Evolutionary conservation across 306 rosid species (phyloP).

Genomic region (Begonia masoniana): DNA sequence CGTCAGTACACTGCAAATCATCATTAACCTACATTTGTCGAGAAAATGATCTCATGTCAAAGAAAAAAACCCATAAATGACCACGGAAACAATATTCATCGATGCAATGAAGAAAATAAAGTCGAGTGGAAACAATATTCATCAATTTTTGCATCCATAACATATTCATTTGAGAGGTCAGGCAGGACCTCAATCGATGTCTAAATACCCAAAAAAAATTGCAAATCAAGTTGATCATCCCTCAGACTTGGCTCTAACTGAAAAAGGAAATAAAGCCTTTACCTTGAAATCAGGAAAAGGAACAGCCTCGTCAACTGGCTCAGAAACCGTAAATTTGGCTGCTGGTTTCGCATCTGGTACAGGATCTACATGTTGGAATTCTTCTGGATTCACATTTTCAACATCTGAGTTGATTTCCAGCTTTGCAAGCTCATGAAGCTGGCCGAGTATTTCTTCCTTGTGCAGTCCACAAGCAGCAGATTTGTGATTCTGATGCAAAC

Average conservation of each 20-base stretch:
- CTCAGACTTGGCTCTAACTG: background rate
- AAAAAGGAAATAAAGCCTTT: slow-evolving; percentile 10
- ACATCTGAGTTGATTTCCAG: slow-evolving; percentile 29
- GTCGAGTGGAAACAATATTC: no score
- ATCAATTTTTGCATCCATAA: no score
- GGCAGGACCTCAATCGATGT: no score
- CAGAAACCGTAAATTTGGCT: slow-evolving; percentile 18
- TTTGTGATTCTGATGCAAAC: slow-evolving; percentile 57
- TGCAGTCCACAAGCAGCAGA: slow-evolving; percentile 57
- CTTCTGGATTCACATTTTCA: slow-evolving; percentile 11
- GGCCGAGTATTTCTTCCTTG: slow-evolving; percentile 62
- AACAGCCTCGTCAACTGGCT: slow-evolving; percentile 23
- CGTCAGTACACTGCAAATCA: slow-evolving; percentile 21
- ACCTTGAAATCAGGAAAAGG: slow-evolving; percentile 36
- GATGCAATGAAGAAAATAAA: no score
- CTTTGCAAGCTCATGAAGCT: slow-evolving; percentile 57
- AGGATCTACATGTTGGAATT: slow-evolving; percentile 13
- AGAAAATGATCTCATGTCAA: no score
- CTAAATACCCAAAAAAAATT: no score
- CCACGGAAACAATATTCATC: no score
- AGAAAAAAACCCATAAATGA: no score
- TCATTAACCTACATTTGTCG: no score
- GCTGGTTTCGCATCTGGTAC: slow-evolving; percentile 21
- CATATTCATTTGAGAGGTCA: no score
- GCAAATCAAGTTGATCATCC: no score